Evolutionary conservation across 1,139 yeast species (phyloP), one percentile per base, ranked within the genome.

Genomic region (Candida sp.): DNA sequence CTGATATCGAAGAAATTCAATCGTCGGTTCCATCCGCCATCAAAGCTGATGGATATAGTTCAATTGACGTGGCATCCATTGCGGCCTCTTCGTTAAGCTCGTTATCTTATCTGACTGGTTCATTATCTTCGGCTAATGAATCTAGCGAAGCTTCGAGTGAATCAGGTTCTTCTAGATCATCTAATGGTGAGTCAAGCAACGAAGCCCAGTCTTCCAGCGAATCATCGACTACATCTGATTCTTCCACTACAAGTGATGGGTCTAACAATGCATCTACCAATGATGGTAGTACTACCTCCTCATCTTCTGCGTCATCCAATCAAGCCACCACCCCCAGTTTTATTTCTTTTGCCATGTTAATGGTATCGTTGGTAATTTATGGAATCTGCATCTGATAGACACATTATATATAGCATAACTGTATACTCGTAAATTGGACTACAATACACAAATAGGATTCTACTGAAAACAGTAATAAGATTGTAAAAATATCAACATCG

Each of bases 21-120:
- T 27, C 33, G 5, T 7, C 34, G 12, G 40, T 7, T 41, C 34
- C 35, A 22, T 22, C 39, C 27, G 33, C 39, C 15, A 39, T 79
- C 30, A 42, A 57, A 1, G 55, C 66, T 2, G 41, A 69, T 1
- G 70, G 80, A 33, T 84, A 84, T 33, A 60, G 70, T 42, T 82
- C 83, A 11, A 38, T 33, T n/a, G 33, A 30, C 11, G 19, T 12
- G 5, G 5, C 33, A 5, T 30, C 33, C 5, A 12, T n/a, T 12
- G 19, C 9, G 29, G 29, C 9, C 6, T 25, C 29, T 6, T 25
- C 29, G 29, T 6, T 9, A 9, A 25, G 29, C 29, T 25, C 29
- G 9, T 25, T 25, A 25, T 25, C 29, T 6, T 25, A 25, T 9
- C 29, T 9, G 9, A 25, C 29, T 25, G 29, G 9, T 6, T 25